Percentiles rank a stretch among this genome's conserved stretches.
Evolutionary conservation across 2,329 filamentous ascomycete genomes (phyloP).

Genomic region (Pseudophaeomoniella oleicola): DNA sequence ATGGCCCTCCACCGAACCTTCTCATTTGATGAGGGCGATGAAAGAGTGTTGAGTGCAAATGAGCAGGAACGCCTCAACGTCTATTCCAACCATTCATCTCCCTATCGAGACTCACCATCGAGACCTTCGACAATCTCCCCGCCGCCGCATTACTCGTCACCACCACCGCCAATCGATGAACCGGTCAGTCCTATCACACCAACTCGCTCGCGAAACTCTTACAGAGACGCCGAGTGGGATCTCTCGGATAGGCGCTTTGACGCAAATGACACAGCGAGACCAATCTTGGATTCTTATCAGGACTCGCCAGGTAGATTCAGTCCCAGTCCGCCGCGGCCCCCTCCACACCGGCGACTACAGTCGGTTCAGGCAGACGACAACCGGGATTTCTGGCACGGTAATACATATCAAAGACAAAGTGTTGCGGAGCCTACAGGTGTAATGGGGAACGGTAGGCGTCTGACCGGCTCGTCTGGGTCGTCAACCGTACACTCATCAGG

Average conservation of each 20-base stretch:
- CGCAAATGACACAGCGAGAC: constrained; percentile 5
- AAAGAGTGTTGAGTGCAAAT: constrained; percentile 4
- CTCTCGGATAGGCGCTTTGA: constrained; percentile 5
- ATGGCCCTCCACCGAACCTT: constrained; percentile 9
- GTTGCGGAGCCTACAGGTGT: constrained; percentile 48
- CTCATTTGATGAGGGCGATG: constrained; percentile 12
- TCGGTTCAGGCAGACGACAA: constrained; percentile 16
- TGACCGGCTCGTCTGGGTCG: constrained; percentile 50
- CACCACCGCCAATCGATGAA: background rate
- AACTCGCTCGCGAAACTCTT: constrained; percentile 8
- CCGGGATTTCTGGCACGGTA: constrained; percentile 30
- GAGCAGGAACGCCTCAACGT: constrained; percentile 4
- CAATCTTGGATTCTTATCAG: constrained; percentile 1
- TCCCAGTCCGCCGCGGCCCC: constrained; percentile 7
- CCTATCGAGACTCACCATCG: constrained; percentile 2
- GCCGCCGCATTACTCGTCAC: background rate
- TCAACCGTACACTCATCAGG: constrained; percentile 51
- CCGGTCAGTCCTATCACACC: constrained; percentile 1
- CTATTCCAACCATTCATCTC: background rate
- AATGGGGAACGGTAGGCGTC: constrained; percentile 42
- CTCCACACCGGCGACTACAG: constrained; percentile 3
- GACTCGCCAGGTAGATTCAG: constrained; percentile 7
- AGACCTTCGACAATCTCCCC: constrained; percentile 1
- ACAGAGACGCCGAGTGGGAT: constrained; percentile 10
- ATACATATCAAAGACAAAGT: constrained; percentile 17